Conservation (phyloP, 805 yeast genomes). For the Metschnikowia arizonensis region DNA sequence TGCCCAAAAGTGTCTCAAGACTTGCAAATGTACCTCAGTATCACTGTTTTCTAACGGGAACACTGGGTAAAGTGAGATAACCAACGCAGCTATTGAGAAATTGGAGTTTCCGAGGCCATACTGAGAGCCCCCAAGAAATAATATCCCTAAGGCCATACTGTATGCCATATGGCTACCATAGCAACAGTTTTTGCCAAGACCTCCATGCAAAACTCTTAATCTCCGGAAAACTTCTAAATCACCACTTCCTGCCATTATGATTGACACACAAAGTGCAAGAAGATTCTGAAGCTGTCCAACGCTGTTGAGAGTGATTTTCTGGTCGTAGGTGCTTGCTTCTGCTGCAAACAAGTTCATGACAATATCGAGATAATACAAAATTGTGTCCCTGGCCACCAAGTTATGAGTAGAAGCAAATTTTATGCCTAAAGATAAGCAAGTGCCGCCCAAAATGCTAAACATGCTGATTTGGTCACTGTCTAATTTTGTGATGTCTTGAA, state of each 20-base stretch:
- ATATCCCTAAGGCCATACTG: conserved; percentile 79
- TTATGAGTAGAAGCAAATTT: conserved; percentile 70
- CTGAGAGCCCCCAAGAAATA: conserved; percentile 91
- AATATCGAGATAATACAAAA: conserved; percentile 53
- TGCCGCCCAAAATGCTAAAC: conserved; percentile 68
- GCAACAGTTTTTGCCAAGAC: conserved; percentile 40
- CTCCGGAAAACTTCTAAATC: conserved; percentile 76
- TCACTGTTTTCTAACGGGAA: conserved; percentile 47
- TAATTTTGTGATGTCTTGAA: conserved; percentile 23
- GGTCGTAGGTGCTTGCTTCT: conserved; percentile 51
- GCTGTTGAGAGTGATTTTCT: conserved; percentile 50
- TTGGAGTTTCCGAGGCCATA: conserved; percentile 66
- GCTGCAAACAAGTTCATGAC: conserved; percentile 42
- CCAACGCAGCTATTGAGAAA: conserved; percentile 62
- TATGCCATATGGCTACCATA: conserved; percentile 76
- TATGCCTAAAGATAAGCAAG: conserved; percentile 69
- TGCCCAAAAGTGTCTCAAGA: conserved; percentile 87
- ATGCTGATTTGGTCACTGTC: conserved; percentile 61
- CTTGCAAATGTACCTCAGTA: conserved; percentile 69
- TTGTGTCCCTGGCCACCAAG: conserved; percentile 47
- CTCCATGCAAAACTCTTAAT: conserved; percentile 64
- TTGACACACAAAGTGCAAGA: conserved; percentile 58
- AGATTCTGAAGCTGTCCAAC: conserved; percentile 55
- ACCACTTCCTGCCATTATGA: conserved; percentile 89
- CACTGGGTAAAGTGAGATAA: conserved; percentile 75